These are phyloP conservation scores for Porodaedalea pini DNA, from an alignment of 1,284 basidiomycete genomes.

Conservation along the genomic window DNA sequence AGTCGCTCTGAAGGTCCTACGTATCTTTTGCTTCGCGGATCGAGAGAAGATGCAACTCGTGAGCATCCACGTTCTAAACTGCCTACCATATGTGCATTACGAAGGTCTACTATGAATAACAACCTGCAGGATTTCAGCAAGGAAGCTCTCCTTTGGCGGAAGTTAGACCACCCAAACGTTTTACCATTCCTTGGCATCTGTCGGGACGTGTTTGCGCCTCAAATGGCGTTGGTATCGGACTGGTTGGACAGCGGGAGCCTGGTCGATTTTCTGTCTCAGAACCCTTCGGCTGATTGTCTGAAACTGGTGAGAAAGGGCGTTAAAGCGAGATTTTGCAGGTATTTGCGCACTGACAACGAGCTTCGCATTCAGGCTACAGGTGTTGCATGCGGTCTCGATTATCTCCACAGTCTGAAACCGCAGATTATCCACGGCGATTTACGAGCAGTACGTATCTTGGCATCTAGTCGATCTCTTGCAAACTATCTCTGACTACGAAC, in stretches of 20 bases:
- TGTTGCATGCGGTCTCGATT: conserved; percentile 10
- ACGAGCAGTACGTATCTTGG: conserved; percentile 1
- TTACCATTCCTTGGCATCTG: conserved; percentile 12
- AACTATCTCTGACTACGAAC: background rate
- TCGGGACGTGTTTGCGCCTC: background rate
- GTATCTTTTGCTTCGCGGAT: background rate
- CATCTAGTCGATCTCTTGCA: background rate
- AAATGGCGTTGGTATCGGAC: conserved; percentile 6
- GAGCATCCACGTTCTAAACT: background rate
- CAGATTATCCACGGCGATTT: conserved; percentile 13
- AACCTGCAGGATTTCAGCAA: conserved; percentile 17
- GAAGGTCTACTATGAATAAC: background rate
- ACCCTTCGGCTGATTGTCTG: background rate
- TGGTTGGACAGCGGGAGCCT: conserved; percentile 16
- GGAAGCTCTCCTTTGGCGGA: conserved; percentile 14
- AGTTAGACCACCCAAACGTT: conserved; percentile 11
- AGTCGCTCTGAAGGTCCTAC: conserved; percentile 15
- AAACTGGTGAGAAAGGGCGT: background rate
- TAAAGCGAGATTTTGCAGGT: background rate
- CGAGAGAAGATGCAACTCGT: conserved; percentile 4
- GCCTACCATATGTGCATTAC: background rate
- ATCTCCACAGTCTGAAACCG: conserved; percentile 8
- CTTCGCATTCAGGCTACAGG: background rate
- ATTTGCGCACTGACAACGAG: background rate
- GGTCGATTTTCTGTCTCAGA: background rate